Evolutionary conservation across 306 rosid species (phyloP), one percentile per base, ranked within the genome.

Genomic region (Trifolium pratense): DNA sequence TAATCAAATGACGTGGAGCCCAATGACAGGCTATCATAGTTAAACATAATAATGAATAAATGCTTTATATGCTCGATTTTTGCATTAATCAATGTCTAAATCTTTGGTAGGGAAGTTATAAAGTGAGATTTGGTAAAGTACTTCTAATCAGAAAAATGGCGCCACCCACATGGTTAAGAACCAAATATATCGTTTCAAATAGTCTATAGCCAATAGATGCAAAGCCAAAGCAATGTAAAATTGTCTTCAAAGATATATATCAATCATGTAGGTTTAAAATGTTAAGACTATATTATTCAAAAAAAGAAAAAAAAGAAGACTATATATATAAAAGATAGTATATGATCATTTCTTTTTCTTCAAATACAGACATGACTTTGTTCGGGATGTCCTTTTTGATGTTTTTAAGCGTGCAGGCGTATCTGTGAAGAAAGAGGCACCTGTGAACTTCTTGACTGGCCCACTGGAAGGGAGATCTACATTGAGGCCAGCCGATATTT

Each of bases 111-210:
- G 80, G 63, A 82, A 76, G 69, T 66, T 79, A 72, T 14, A 82
- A 81, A 76, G 77, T 76, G 37, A 73, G 82, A 73, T 73, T 83
- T 79, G 78, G 76, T 68, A 62, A 73, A 79, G 81, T 65, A 80
- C 80, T 70, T 63, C 53, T 59, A 59, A 73, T 79, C 83, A 76
- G 62, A 66, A 56, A 56, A 23, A 67, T 55, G 81, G 82, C 46
- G 17, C 71, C 82, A 75, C 78, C 79, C 68, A 77, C 79, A 16
- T 75, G 74, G 75, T 58, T 82, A 74, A 77, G 74, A 74, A 52
- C 49, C 70, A 76, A 51, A 75, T 53, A n/a, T n/a, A 21, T 21
- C 57, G 62, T 58, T 71, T 73, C 20, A 59, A 60, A 72, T 72
- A 63, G 76, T 73, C 77, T 58, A 60, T 34, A 53, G 17, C 81